Evolutionary conservation across 208 protist species (phyloP), one percentile per base, ranked within the genome.

Genomic region (Leishmania turanica): DNA sequence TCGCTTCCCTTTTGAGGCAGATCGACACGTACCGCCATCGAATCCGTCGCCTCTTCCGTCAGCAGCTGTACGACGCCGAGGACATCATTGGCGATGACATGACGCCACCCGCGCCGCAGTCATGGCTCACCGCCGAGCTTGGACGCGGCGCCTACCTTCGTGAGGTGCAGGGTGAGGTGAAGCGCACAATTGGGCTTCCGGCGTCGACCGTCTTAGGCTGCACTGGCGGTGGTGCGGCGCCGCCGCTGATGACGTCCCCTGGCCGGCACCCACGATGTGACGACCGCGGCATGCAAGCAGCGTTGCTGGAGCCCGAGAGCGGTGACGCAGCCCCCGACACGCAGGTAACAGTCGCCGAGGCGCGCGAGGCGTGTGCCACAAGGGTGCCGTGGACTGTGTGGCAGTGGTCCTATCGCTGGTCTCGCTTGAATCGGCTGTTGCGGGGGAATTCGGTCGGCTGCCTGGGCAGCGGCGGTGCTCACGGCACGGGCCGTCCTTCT

Each of bases 11-110:
- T 13, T 82, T 97, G 60, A 89, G 92, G 51, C 88, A 93, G 73
- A 80, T 97, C 19, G 85, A 94, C 66, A 87, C 84, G 8, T 90
- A 92, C 83, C 90, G 90, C 21, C 88, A 85, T 6, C 88, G 86
- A 49, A 88, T 90, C 13, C 87, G 94, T 7, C 77, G 84, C 27
- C 77, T 89, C 19, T 89, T 97, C 80, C 91, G 92, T 58, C 92
- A 95, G 82, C 94, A 96, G 79, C 84, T 96, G n/a, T 95, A 92
- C 84, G 92, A 97, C 71, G 94, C 94, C 4, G 90, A 97, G 84
- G 94, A 97, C 72, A 89, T 97, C 51, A 85, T 89, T 68, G 92
- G 87, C 42, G 88, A 95, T 58, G 86, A 84, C 49, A 56, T 81
- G 37, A 34, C 64, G 27, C 62, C 76, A 51, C 62, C 64, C 24